Evolutionary conservation across 2,329 filamentous ascomycete genomes (phyloP), one percentile per base, ranked within the genome.

Genomic region (Pyrenophora seminiperda): DNA sequence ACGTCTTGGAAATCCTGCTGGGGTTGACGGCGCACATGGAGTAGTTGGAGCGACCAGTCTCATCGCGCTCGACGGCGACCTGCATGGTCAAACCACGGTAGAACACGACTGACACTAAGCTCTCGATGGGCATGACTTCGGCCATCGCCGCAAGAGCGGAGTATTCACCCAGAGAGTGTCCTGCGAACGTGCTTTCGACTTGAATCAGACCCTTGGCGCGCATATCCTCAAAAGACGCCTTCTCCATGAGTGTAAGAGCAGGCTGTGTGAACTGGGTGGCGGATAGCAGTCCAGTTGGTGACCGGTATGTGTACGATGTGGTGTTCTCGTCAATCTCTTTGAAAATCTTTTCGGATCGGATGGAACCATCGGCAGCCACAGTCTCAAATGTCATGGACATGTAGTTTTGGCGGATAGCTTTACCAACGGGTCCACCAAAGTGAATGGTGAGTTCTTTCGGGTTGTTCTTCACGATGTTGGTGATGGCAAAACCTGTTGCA

Each of bases 381-480:
- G 93, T 95, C 80, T 99, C 94, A 76, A 97, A 99, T 39, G 93
- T 97, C 94, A 99, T 99, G 53, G 93, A 87, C 89, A 97, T 97
- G 81, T 99, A 99, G 77, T 99, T 99, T 71, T 96, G 89, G 57
- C 94, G 91, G 65, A 99, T 99, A 42, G 91, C 91, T 79, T 97
- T 99, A 71, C 94, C 94, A 51, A 91, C 89, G 55, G 94, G 91
- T 40, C 94, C 94, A 78, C 95, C 94, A 70, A 99, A 99, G 80
- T 99, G 90, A 59, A 99, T 90, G 4, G 95, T 99, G 47, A 99
- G 86, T 78, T 97, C 94, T 81, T 97, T 97, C 58, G 94, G 94
- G 77, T 99, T 99, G 81, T 97, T 99, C 82, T 91, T 95, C 75
- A 99, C 94, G 68, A 99, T 99, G 76, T 97, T 92, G 71, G 92